Base-by-base conservation (phyloP, 192 early-diverging fungal genomes). In the Umbelopsis sp. region DNA sequence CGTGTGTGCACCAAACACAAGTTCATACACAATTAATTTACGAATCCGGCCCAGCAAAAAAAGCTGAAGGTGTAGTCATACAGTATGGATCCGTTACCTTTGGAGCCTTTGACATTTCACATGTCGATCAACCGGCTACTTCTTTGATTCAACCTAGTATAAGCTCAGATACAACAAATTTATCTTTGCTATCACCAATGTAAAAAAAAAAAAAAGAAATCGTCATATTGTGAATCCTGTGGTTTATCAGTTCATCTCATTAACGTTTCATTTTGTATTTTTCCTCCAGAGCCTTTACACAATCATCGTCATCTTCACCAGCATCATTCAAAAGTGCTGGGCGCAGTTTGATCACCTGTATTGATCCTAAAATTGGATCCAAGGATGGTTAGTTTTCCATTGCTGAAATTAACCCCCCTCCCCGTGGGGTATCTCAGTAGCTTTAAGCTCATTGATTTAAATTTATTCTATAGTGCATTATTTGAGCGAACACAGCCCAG, bases 41-140 rank as follows among this genome's bases (percentile, higher is more conserved):
- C 11, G 52, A 44, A 7, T 68, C 65, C n/a, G 31, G 45, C 22
- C 45, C 50, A 31, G 34, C 47, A 1, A 51, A 72, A 16, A 72
- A 68, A 45, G 31, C 69, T 24, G 56, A 78, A 36, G 50, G 36
- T 66, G 14, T 78, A 20, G 62, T 65, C 31, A 54, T 78, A 62
- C 67, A 68, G 20, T 78, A 78, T 66, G 77, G 77, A 31, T 43
- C 47, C 10, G 74, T 78, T 31, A 70, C 72, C 14, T 78, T 78
- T 71, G 38, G 69, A 49, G 66, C 72, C 22, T 43, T 71, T 45
- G 66, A 77, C 11, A 44, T 77, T 20, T 62, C 31, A 16, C n/a
- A 11, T 25, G 26, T 44, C 14, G 34, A 45, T 26, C 24, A n/a
- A 22, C 10, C n/a, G 6, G 53, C 14, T 3, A 25, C 50, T 29